A percentile compares a stretch with the other conserved stretches of the same genome.
Evolutionary conservation across 139 green algal species (phyloP).

Genomic region (Astrephomene gubernaculifera): DNA sequence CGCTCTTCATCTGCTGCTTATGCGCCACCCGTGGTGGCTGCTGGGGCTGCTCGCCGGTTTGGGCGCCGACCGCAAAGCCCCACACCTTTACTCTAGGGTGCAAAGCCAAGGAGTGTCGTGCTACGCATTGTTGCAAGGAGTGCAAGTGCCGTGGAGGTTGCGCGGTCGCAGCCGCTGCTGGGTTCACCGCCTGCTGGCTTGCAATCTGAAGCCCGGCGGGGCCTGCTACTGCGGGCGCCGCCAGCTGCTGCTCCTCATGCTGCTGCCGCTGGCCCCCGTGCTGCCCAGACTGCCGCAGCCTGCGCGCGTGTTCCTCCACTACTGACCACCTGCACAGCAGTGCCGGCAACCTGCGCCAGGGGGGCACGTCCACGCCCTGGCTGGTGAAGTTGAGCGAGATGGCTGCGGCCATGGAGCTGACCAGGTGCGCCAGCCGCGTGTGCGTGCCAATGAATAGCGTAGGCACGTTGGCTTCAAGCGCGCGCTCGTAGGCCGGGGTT

Average conservation of each 20-base stretch:
- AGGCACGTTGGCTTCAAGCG: not conserved
- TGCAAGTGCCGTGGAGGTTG: too few relatives aligned
- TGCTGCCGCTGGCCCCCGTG: not conserved
- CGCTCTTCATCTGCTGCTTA: too few relatives aligned
- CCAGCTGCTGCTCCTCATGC: not conserved
- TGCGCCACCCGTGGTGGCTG: too few relatives aligned
- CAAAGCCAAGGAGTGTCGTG: too few relatives aligned
- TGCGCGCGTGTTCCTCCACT: not conserved
- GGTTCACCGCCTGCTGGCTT: too few relatives aligned
- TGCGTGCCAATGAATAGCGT: conserved; percentile 3
- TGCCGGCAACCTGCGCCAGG: conserved; percentile 20
- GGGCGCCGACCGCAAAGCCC: too few relatives aligned
- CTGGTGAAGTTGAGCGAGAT: conserved; percentile 17
- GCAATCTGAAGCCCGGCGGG: not conserved
- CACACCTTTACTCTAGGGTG: too few relatives aligned
- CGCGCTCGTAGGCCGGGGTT: conserved; percentile 19
- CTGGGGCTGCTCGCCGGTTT: too few relatives aligned
- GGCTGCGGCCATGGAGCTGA: conserved; percentile 10
- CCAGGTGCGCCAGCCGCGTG: conserved; percentile 4
- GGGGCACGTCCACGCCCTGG: conserved; percentile 27
- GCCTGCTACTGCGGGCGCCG: not conserved
- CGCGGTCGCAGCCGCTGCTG: too few relatives aligned
- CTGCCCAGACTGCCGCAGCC: not conserved
- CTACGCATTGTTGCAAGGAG: too few relatives aligned
- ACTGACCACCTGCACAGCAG: conserved; percentile 20